These are phyloP conservation scores for Inonotus obliquus DNA, from an alignment of 1,284 basidiomycete genomes.

Conservation along the genomic window DNA sequence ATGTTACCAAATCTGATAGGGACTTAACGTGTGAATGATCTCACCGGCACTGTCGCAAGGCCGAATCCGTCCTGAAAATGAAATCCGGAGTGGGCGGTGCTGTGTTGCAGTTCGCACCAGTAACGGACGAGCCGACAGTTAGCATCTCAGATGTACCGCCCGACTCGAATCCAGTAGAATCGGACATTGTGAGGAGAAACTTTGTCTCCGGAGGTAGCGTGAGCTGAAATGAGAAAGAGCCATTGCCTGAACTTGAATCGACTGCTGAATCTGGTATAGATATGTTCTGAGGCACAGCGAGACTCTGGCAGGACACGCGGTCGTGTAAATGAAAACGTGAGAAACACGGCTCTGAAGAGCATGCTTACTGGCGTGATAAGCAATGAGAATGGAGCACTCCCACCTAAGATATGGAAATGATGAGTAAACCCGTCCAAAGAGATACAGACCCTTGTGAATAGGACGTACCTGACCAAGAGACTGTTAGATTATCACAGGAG, in stretches of 20 bases:
- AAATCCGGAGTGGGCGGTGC: constrained; percentile 44
- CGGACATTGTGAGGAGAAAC: constrained; percentile 65
- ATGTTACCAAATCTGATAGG: neutral
- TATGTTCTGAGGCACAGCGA: constrained; percentile 48
- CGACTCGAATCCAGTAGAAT: constrained; percentile 59
- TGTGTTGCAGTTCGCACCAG: constrained; percentile 50
- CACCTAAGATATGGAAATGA: constrained; percentile 39
- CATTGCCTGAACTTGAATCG: constrained; percentile 40
- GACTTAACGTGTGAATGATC: neutral
- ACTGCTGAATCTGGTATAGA: constrained; percentile 54
- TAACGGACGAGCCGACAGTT: constrained; percentile 41
- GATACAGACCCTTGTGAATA: neutral
- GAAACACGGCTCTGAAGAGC: neutral
- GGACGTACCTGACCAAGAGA: constrained; percentile 60
- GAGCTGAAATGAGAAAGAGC: constrained; percentile 47
- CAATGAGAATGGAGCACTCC: constrained; percentile 55
- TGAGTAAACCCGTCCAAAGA: constrained; percentile 11
- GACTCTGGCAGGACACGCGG: constrained; percentile 34
- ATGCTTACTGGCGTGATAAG: constrained; percentile 54
- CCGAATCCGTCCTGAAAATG: constrained; percentile 43
- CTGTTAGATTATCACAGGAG: constrained; percentile 52
- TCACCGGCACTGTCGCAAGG: constrained; percentile 63
- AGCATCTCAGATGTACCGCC: constrained; percentile 55
- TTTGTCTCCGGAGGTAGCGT: constrained; percentile 35
- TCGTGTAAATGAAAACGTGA: neutral